Evolutionary conservation across 164 flowering plant species (phyloP).

Genomic region (Taxillus chinensis): DNA sequence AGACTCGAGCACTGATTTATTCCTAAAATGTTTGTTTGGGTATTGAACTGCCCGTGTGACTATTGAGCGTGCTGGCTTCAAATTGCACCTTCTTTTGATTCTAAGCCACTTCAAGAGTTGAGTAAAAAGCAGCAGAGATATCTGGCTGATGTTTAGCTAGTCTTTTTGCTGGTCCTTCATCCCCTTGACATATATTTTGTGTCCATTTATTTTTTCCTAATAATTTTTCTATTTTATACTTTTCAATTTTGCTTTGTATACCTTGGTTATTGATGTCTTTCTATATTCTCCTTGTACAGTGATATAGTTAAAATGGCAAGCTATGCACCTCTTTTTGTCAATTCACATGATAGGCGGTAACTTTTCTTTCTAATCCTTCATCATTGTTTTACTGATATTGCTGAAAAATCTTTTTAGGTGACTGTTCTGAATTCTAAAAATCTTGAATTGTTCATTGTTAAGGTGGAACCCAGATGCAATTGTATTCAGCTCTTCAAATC

Average conservation of each 20-base stretch:
- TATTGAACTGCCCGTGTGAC: no score
- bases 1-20: no score
- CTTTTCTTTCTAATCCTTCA: background rate
- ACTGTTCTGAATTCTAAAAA: background rate
- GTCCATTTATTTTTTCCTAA: no score
- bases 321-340: conserved; percentile 92
- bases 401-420: background rate
- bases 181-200: no score
- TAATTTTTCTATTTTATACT: background rate
- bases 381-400: background rate
- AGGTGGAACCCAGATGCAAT: conserved; percentile 97
- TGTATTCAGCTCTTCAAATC: conserved; percentile 61
- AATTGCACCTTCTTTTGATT: no score
- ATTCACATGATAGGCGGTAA: conserved; percentile 71
- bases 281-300: conserved; percentile 37
- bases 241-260: background rate
- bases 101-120: no score
- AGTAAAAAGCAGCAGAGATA: no score
- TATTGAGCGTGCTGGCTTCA: no score
- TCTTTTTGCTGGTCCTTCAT: no score
- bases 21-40: no score
- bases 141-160: no score
- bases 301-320: conserved; percentile 86
- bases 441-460: background rate
- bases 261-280: background rate